phyloP scores from a whole-genome alignment of 805 yeast genomes.

The Nakazawaea ambrosiae region DNA sequence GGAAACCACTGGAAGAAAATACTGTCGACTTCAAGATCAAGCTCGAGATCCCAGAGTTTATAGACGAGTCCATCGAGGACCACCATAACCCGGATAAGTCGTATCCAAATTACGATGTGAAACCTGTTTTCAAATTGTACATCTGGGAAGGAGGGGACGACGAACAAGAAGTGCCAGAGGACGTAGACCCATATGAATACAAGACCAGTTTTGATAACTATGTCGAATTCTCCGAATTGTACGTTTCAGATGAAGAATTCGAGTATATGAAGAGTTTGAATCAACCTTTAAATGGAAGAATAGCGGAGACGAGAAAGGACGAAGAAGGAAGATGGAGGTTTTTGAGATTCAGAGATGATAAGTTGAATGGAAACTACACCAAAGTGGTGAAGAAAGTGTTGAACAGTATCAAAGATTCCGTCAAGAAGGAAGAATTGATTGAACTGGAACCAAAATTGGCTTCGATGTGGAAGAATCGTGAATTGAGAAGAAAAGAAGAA shows the following conservation, averaged over 20 bases:
- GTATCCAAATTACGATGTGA: constrained; percentile 74
- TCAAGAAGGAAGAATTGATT: constrained; percentile 67
- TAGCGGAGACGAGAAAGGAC: constrained; percentile 77
- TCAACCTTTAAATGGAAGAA: constrained; percentile 84
- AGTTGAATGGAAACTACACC: constrained; percentile 78
- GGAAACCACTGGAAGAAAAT: constrained; percentile 97
- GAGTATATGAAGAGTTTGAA: constrained; percentile 55
- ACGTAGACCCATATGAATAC: constrained; percentile 26
- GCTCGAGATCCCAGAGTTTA: constrained; percentile 49
- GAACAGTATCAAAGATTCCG: constrained; percentile 81
- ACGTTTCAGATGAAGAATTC: constrained; percentile 73
- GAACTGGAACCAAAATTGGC: constrained; percentile 51
- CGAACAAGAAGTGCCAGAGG: constrained; percentile 28
- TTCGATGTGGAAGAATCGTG: constrained; percentile 57
- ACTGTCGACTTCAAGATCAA: constrained; percentile 81
- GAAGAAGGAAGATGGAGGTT: constrained; percentile 69
- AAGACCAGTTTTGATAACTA: constrained; percentile 35
- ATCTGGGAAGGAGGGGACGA: constrained; percentile 69
- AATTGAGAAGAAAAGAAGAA: constrained; percentile 26
- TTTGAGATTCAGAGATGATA: constrained; percentile 90
- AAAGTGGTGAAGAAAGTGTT: constrained; percentile 77
- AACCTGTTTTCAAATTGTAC: constrained; percentile 60
- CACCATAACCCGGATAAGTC: constrained; percentile 63
- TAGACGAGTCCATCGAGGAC: constrained; percentile 58
- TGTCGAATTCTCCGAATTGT: constrained; percentile 59